Conservation (phyloP, 805 yeast genomes). For the Nadsonia fulvescens region DNA sequence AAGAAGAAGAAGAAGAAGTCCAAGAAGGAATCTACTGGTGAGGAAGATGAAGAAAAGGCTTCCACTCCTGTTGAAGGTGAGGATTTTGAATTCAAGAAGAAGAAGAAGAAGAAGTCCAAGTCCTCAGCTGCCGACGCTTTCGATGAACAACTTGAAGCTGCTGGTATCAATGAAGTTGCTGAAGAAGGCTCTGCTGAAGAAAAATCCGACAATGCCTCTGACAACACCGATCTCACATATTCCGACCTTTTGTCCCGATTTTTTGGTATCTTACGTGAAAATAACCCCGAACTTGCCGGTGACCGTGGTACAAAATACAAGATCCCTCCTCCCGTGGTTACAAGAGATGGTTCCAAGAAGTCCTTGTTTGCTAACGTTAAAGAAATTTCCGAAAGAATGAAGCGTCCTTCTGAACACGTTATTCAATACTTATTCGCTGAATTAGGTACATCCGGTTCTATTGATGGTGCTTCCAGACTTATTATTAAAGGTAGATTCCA, state of each 20-base stretch:
- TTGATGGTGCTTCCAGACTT: slow-evolving; percentile 93
- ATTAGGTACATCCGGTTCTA: slow-evolving; percentile 98
- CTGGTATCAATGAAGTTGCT: slow-evolving; percentile 52
- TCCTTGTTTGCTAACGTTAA: slow-evolving; percentile 92
- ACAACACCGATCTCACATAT: slow-evolving; percentile 50
- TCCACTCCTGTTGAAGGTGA: slow-evolving; percentile 17
- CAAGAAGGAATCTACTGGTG: not conserved
- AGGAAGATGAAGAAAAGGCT: not conserved
- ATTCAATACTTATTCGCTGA: slow-evolving; percentile 95
- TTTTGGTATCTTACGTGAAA: slow-evolving; percentile 67
- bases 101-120: slow-evolving; percentile 17
- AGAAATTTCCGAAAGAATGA: slow-evolving; percentile 83
- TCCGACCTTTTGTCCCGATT: slow-evolving; percentile 66
- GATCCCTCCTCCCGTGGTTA: slow-evolving; percentile 93
- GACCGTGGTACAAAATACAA: slow-evolving; percentile 86
- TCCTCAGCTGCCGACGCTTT: slow-evolving; percentile 53
- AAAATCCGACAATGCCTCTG: slow-evolving; percentile 14
- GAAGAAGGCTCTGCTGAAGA: slow-evolving; percentile 8
- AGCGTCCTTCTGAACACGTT: slow-evolving; percentile 91
- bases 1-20: slow-evolving; percentile 1
- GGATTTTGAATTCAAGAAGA: slow-evolving; percentile 53
- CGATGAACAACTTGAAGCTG: slow-evolving; percentile 75
- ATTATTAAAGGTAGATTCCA: slow-evolving; percentile 96
- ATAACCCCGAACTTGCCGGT: slow-evolving; percentile 97
- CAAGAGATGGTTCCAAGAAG: slow-evolving; percentile 94